Percentiles rank a stretch among this genome's conserved stretches.
Evolutionary conservation across 495 filamentous ascomycete species (phyloP).

Genomic region (Xylaria sp.): DNA sequence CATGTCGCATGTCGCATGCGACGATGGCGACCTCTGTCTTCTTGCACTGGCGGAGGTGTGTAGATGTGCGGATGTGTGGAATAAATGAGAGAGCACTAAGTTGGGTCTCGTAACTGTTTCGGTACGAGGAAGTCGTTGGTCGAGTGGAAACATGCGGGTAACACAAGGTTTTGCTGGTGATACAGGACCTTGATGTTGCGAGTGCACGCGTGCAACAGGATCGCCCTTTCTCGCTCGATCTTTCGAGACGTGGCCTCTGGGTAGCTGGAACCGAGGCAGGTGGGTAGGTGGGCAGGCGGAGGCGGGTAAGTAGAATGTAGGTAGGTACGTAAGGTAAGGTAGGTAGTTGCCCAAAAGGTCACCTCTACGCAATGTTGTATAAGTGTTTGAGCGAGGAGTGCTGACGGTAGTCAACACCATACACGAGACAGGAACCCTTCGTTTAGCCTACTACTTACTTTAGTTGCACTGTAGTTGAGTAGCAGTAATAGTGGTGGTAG

Average conservation of each 20-base stretch:
- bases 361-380: too few species aligned
- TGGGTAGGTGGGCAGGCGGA: too few species aligned
- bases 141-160: conserved; percentile 44
- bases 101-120: neutral
- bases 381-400: conserved; percentile 15
- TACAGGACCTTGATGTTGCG: neutral
- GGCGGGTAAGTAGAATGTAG: too few species aligned
- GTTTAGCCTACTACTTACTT: conserved; percentile 14
- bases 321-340: too few species aligned
- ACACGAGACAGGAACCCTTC: conserved; percentile 14
- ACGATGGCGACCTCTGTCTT: neutral
- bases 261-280: neutral
- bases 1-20: neutral
- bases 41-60: neutral
- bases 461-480: neutral
- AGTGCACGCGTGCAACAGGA: neutral
- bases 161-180: conserved; percentile 38
- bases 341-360: neutral
- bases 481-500: too few species aligned
- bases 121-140: conserved; percentile 38
- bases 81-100: too few species aligned
- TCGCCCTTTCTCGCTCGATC: neutral
- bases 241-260: neutral
- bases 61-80: neutral
- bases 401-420: conserved; percentile 1